These are phyloP conservation scores for Monosporascus sp. DNA, from an alignment of 2,329 filamentous ascomycete species.

Conservation along the genomic window DNA sequence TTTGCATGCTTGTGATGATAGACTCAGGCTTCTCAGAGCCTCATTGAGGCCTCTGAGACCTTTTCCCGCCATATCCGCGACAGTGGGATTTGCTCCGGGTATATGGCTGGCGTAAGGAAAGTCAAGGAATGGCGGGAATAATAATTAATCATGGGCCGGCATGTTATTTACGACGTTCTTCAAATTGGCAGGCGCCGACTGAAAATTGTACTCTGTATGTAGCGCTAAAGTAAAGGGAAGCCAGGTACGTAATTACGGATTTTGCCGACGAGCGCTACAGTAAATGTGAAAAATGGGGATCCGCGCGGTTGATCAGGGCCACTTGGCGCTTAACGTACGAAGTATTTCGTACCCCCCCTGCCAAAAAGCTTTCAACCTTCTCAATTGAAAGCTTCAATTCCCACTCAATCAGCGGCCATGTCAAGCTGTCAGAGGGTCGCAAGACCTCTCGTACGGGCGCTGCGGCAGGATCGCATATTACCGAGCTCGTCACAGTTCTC, in stretches of 20 bases:
- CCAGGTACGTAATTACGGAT: background rate
- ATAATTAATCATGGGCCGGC: no score
- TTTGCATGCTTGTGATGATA: conserved; percentile 39
- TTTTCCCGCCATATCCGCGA: conserved; percentile 38
- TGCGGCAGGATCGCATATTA: conserved; percentile 34
- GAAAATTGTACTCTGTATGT: no score
- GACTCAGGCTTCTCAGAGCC: conserved; percentile 44
- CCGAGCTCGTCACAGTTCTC: conserved; percentile 25
- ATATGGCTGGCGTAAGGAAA: background rate
- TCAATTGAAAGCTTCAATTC: background rate
- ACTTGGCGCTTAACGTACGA: background rate
- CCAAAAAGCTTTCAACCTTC: no score
- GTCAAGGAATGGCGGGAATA: background rate
- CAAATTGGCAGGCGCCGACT: background rate
- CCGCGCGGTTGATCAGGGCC: background rate
- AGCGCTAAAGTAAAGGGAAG: no score
- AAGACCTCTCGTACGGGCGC: conserved; percentile 49
- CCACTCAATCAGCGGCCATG: conserved; percentile 34
- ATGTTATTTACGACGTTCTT: background rate
- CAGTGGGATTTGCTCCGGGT: conserved; percentile 7
- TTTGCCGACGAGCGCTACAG: background rate
- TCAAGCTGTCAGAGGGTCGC: conserved; percentile 54
- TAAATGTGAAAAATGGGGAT: background rate
- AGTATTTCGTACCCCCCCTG: no score
- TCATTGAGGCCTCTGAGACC: conserved; percentile 45